Conservation (phyloP, 495 filamentous ascomycete genomes). For the Xylaria flabelliformis region DNA sequence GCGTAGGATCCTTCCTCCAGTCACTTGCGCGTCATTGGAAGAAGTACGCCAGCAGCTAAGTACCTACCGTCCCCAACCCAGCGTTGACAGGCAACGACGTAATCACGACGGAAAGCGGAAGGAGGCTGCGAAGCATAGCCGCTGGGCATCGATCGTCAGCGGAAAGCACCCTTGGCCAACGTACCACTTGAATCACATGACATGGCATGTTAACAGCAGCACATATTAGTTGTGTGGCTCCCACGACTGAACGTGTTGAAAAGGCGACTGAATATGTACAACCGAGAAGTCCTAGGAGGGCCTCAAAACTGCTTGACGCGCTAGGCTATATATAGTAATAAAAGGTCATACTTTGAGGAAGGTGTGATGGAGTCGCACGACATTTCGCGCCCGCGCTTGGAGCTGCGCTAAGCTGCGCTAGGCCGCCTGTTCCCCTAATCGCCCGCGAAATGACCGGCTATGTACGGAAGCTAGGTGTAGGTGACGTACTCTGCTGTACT, state of each 20-base stretch:
- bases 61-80: not conserved
- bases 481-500: not conserved
- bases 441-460: conserved; percentile 5
- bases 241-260: not conserved
- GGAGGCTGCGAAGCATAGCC: conserved; percentile 21
- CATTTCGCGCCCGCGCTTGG: conserved; percentile 21
- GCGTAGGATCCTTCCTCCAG: not conserved
- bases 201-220: not conserved
- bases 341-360: not conserved
- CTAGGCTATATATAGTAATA: not conserved
- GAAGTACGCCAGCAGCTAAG: not conserved
- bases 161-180: not conserved
- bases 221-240: not conserved
- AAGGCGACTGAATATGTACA: not conserved
- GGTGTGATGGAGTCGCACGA: conserved; percentile 9
- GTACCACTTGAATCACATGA: conserved; percentile 15
- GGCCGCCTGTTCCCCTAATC: not conserved
- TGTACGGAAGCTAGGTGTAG: not conserved
- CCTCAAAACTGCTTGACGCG: not conserved
- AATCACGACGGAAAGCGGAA: conserved; percentile 14
- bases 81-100: not conserved
- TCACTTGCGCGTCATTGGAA: conserved; percentile 3
- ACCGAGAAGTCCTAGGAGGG: not conserved
- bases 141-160: not conserved
- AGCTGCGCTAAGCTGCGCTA: conserved; percentile 19